Base-by-base conservation (phyloP, 1,284 basidiomycete species). In the Cystobasidiaceae sp. region DNA sequence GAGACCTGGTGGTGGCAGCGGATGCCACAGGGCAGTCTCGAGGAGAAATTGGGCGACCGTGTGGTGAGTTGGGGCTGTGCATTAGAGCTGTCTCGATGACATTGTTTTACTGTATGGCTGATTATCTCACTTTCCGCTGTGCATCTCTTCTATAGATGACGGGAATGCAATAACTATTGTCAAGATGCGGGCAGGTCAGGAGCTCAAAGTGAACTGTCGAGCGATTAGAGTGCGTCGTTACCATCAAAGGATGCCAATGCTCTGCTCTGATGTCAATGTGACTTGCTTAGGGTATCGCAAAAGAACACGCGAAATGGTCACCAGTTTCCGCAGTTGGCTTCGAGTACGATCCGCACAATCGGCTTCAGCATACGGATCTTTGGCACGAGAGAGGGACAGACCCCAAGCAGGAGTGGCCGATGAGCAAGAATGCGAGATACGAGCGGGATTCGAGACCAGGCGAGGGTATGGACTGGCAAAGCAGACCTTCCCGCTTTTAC, bases 231-330 rank as follows among this genome's bases (percentile, higher is more conserved):
- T 89, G 66, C 23, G 79, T 66, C 21, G 19, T 21, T 61, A 23
- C 25, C 48, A 19, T 7, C 5, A 43, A 48, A 41, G 33, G 28
- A 39, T 63, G n/a, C n/a, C n/a, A 11, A 2, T 30, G 30, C 58
- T 28, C 51, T 49, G 4, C 37, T 13, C 23, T 21, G n/a, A 30
- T 28, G 19, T 15, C 30, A 19, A 30, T 23, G 11, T 39, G 37
- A 39, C n/a, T 11, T 11, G 46, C 46, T 8, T 25, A 96, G 90
- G 94, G 94, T 28, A 89, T 97, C 68, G 93, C 93, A 7, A 97
- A 98, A 80, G 93, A 97, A 75, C 96, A 99, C 75, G 93, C 96
- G 6, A 99, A 99, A 79, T 98, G 94, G 93, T 96, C 92, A 0
- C 94, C 96, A 13, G 89, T 93, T 65, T 89, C 92, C 0, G 93